Base-by-base conservation (phyloP, 257 asterid species). In the Striga asiatica region DNA sequence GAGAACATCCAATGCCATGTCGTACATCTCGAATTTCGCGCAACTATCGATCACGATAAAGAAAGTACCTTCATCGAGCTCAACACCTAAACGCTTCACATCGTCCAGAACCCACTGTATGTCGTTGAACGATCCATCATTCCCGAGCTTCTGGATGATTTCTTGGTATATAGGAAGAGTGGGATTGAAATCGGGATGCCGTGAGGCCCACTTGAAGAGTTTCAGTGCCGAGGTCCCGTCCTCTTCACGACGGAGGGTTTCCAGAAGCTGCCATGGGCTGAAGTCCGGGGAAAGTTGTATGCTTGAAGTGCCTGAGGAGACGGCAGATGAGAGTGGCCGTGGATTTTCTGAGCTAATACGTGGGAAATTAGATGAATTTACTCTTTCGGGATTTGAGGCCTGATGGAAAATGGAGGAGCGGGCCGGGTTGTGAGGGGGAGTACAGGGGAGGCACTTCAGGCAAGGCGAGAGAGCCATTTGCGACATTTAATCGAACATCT, bases 101-200 rank as follows among this genome's bases (percentile, higher is more conserved):
- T 77, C 78, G 37, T 83, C 68, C 82, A 91, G 57, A 11, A 87
- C 73, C 51, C 65, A 66, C 60, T 67, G 73, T 59, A 78, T 73
- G 23, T 68, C 56, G 18, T 77, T 85, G 31, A 91, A 86, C 32
- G 82, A 77, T n/a, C 98, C 94, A 19, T 50, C 81, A 1, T 31
- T 66, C 11, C 87, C 98, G 0, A 91, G 84, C 76, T 82, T 86
- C 8, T 66, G 68, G 0, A 91, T 74, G 58, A 91, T 61, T 48
- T 87, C 96, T 56, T 87, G 94, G 11, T 80, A 87, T 8, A 83
- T 8, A 1, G 79, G 75, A 66, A 71, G 54, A 20, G 76, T 53
- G 53, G 92, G 95, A 6, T 60, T 56, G 55, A 87, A 86, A 66
- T 76, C 78, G 8, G 96, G 87, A 75, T 81, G 95, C 74, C 70